Evolutionary conservation across 108 stramenopile genomes (phyloP).

Genomic region (Cyclostephanos tholiformis): DNA sequence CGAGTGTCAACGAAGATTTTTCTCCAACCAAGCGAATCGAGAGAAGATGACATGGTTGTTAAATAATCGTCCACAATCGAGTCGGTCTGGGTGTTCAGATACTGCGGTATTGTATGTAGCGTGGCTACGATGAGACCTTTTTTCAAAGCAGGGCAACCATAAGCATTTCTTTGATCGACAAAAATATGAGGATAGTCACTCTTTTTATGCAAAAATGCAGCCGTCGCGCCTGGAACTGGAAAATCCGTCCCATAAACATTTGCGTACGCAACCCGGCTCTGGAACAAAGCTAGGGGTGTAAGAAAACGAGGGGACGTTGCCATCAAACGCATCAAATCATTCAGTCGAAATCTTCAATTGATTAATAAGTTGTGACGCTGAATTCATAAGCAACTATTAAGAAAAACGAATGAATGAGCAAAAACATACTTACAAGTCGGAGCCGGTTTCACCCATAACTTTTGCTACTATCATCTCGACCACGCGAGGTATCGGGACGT

Average conservation of each 20-base stretch:
- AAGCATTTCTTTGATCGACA: conserved; percentile 13
- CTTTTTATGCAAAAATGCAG: conserved; percentile 67
- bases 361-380: not conserved
- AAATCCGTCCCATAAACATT: conserved; percentile 83
- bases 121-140: conserved; percentile 37
- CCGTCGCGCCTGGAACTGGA: conserved; percentile 79
- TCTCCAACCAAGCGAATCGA: conserved; percentile 83
- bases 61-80: conserved; percentile 10
- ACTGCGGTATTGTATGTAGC: conserved; percentile 28
- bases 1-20: conserved; percentile 82
- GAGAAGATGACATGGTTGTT: conserved; percentile 47
- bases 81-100: not conserved
- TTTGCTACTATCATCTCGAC: conserved; percentile 59
- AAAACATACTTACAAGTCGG: conserved; percentile 24
- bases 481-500: conserved; percentile 61
- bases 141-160: conserved; percentile 25
- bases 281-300: conserved; percentile 67
- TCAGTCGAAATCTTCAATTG: conserved; percentile 59
- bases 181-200: conserved; percentile 62
- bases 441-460: conserved; percentile 51
- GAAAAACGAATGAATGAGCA: not conserved
- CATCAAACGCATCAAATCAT: conserved; percentile 56
- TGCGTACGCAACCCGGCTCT: conserved; percentile 78
- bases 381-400: not conserved
- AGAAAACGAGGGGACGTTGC: conserved; percentile 46